Base-by-base conservation (phyloP, 148 eudicot genomes). In the Chenopodium album region DNA sequence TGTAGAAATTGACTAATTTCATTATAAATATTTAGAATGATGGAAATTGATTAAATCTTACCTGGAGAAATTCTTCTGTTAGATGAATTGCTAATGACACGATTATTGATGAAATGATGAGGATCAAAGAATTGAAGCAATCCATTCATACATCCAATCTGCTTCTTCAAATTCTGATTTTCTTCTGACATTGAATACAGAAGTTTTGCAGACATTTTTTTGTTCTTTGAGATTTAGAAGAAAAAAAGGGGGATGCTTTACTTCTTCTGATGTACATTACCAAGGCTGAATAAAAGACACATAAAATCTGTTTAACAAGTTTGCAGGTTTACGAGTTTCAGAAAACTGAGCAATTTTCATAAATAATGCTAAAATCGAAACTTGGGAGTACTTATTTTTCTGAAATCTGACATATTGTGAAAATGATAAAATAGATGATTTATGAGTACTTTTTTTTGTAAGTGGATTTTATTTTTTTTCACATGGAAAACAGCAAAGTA, bases 71-170 rank as follows among this genome's bases (percentile, higher is more conserved):
- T 88, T 85, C 82, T 89, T 88, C 46, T 86, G 84, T 78, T 84
- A 76, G 60, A 67, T 26, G 85, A 79, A 82, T 80, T 76, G 75
- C 78, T 80, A 44, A 70, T 70, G 9, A 89, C 82, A 8, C 89
- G 88, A 50, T 87, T 85, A 23, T 81, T 37, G 37, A 85, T 84
- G 74, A 88, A 87, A 81, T 89, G 87, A 73, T 81, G 88, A 2
- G 93, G 91, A 78, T 88, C 90, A 46, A 94, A 90, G 78, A 92
- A 81, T 80, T 92, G 97, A 56, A 95, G 88, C 65, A 95, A 70
- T 37, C 97, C 96, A 83, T 86, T 91, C 91, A 95, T 93, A 89
- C 98, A 95, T 22, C 98, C 98, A 41, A 89, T 78, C 78, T 92
- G 94, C 86, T 92, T 93, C 80, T 88, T 88, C 81, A 92, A 80